Evolutionary conservation across 768 basidiomycete genomes (phyloP).

Genomic region (Lactarius deliciosus): DNA sequence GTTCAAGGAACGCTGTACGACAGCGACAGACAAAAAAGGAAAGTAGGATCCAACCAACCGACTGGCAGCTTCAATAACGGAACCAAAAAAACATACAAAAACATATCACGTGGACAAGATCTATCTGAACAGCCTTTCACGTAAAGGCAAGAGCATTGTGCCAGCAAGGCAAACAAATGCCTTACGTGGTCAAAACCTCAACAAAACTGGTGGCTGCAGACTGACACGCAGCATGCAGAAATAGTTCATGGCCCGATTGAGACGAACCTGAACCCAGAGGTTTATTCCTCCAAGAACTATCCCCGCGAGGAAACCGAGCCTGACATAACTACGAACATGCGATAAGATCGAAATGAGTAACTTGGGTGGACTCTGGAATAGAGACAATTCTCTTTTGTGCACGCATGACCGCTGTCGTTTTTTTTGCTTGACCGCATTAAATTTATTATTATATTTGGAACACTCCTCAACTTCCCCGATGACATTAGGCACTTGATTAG

Average conservation of each 20-base stretch:
- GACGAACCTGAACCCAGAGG: too few relatives aligned
- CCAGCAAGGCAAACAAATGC: too few relatives aligned
- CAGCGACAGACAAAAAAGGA: slow-evolving; percentile 20
- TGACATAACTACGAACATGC: not conserved
- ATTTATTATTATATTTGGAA: not conserved
- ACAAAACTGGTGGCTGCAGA: too few relatives aligned
- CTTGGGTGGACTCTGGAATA: not conserved
- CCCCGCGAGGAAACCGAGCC: too few relatives aligned
- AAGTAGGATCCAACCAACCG: slow-evolving; percentile 3
- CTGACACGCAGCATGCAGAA: too few relatives aligned
- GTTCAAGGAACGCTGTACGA: slow-evolving; percentile 23
- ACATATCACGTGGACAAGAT: slow-evolving; percentile 15
- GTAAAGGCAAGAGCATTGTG: too few relatives aligned
- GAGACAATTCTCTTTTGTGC: not conserved
- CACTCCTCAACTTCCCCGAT: not conserved
- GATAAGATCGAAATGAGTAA: not conserved
- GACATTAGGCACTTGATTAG: too few relatives aligned
- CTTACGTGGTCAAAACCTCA: too few relatives aligned
- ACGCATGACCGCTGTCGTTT: too few relatives aligned
- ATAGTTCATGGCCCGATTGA: too few relatives aligned
- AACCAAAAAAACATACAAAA: slow-evolving; percentile 8
- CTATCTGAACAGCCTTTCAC: too few relatives aligned
- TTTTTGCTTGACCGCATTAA: not conserved
- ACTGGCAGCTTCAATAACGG: slow-evolving; percentile 6
- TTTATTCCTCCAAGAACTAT: too few relatives aligned